phyloP scores from a whole-genome alignment of 2,329 filamentous ascomycete species.

The Cladosporium sp. region DNA sequence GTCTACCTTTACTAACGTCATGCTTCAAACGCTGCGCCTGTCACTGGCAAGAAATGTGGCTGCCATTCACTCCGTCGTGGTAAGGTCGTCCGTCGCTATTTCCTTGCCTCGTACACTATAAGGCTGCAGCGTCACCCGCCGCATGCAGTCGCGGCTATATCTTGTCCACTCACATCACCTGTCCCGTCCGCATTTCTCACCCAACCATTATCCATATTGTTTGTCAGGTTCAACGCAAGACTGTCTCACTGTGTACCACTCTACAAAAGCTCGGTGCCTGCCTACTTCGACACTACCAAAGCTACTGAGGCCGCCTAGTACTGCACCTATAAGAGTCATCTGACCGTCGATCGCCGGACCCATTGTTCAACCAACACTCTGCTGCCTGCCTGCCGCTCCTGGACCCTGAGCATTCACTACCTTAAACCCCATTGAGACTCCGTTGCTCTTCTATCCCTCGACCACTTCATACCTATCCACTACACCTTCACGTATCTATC shows the following conservation, averaged over 20 bases:
- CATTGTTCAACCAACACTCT: constrained; percentile 19
- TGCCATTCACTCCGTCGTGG: background rate
- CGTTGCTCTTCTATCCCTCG: background rate
- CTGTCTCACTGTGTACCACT: background rate
- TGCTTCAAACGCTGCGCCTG: constrained; percentile 11
- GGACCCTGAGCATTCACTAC: constrained; percentile 8
- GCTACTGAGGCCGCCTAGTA: constrained; percentile 13
- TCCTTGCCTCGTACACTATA: constrained; percentile 1
- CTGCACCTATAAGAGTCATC: constrained; percentile 15
- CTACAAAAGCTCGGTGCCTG: background rate
- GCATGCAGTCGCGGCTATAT: background rate
- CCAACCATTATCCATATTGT: background rate
- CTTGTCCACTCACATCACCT: background rate
- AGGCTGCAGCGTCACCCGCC: constrained; percentile 10
- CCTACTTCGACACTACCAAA: background rate
- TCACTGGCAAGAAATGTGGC: constrained; percentile 4
- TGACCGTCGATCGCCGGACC: constrained; percentile 16
- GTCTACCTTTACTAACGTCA: constrained; percentile 6
- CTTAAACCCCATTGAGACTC: constrained; percentile 8
- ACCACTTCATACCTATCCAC: background rate
- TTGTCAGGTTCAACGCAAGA: background rate
- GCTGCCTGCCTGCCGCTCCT: constrained; percentile 13
- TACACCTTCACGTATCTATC: background rate
- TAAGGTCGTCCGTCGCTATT: constrained; percentile 3
- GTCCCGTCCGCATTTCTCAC: background rate